Conservation (phyloP, 495 filamentous ascomycete genomes). For the Xylaria scruposa region DNA sequence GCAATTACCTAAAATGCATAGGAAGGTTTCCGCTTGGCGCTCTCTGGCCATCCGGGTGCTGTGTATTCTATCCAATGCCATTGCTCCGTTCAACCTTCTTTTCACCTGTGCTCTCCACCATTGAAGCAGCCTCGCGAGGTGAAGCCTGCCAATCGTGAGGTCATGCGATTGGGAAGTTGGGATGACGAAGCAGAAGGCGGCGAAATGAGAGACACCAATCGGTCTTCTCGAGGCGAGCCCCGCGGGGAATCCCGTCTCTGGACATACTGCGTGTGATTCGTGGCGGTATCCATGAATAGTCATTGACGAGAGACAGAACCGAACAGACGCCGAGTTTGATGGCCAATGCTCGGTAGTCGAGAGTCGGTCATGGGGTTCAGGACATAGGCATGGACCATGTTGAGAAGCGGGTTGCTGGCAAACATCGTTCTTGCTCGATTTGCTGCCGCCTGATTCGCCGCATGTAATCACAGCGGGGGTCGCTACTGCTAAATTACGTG, state of each 20-base stretch:
- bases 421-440: not conserved
- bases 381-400: not conserved
- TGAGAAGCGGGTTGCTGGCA: not conserved
- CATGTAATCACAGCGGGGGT: not conserved
- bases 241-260: not conserved
- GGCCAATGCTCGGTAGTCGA: not conserved
- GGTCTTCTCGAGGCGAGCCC: not conserved
- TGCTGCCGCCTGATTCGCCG: slow-evolving; percentile 8
- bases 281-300: not conserved
- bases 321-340: not conserved
- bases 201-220: not conserved
- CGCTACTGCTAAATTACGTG: not conserved
- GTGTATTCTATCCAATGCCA: not conserved
- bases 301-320: not conserved
- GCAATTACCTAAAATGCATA: not conserved
- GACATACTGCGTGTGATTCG: not conserved
- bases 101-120: not conserved
- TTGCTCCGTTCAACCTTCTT: not conserved
- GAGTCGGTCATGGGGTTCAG: not conserved
- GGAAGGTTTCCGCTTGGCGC: not conserved
- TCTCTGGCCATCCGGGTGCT: slow-evolving; percentile 16
- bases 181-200: not conserved
- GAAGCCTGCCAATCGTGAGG: not conserved
- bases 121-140: not conserved
- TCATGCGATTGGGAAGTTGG: slow-evolving; percentile 4